Percentiles rank a stretch among this genome's conserved stretches.
Conservation (phyloP, 257 asterid genomes). For the Scutellaria galericulata region DNA sequence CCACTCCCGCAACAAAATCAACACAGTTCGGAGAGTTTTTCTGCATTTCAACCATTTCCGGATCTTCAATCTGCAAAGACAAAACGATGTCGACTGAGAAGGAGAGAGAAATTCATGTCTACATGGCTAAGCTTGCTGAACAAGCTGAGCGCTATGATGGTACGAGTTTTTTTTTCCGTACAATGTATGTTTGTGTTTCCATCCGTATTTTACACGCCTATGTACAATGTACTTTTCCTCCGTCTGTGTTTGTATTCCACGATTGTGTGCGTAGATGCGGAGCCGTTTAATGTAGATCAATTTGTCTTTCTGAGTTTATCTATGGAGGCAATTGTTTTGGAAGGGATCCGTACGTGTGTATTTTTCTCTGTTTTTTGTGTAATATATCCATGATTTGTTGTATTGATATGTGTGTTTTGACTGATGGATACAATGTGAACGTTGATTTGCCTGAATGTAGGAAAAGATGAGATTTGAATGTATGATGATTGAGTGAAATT, state of each 20-base stretch:
- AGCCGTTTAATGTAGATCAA: conserved; percentile 4
- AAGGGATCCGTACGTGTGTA: conserved; percentile 34
- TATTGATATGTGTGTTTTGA: conserved; percentile 11
- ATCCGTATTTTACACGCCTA: not conserved
- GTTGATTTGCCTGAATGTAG: conserved; percentile 19
- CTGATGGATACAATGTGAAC: conserved; percentile 25
- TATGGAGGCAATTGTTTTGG: conserved; percentile 12
- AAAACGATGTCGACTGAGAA: conserved; percentile 56
- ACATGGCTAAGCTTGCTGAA: conserved; percentile 77
- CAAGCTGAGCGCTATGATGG: conserved; percentile 89
- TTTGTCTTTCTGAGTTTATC: not conserved
- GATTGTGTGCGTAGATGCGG: conserved; percentile 28
- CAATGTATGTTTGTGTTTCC: not conserved
- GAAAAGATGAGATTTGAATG: conserved; percentile 4
- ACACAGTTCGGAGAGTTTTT: conserved; percentile 23
- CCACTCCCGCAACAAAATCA: conserved; percentile 30
- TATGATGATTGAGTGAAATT: conserved; percentile 16
- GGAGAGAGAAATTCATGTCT: conserved; percentile 71
- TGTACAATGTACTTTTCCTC: not conserved
- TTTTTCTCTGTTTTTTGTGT: not conserved
- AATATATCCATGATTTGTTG: not conserved
- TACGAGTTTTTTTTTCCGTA: conserved; percentile 26
- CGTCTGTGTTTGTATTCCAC: not conserved
- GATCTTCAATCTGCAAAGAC: conserved; percentile 28
- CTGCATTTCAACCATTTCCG: conserved; percentile 34